Evolutionary conservation across 257 asterid species (phyloP).

Genomic region (Hygrophila difformis): DNA sequence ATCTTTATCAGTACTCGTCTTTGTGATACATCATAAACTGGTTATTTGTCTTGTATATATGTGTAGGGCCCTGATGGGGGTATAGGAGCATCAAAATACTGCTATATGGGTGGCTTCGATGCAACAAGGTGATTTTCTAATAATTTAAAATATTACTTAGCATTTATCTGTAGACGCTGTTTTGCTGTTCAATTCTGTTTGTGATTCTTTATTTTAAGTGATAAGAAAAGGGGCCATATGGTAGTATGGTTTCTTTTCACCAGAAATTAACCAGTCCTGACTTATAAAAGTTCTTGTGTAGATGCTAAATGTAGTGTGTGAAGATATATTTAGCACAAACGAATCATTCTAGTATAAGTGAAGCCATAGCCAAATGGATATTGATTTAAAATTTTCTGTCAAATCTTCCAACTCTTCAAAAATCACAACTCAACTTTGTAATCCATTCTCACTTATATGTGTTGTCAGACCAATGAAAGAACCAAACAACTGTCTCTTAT

Average conservation of each 20-base stretch:
- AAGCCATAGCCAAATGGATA: background rate
- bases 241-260: background rate
- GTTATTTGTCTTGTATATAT: conserved; percentile 11
- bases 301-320: no score
- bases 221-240: background rate
- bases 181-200: background rate
- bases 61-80: conserved; percentile 99
- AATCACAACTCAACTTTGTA: no score
- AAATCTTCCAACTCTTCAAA: no score
- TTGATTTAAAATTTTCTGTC: background rate
- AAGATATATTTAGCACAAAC: no score
- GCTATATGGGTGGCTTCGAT: conserved; percentile 98
- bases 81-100: conserved; percentile 85
- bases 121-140: conserved; percentile 72
- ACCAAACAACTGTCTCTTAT: no score
- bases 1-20: conserved; percentile 13
- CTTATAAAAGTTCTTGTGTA: no score
- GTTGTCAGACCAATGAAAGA: no score
- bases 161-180: background rate
- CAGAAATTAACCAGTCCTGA: background rate
- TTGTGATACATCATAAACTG: conserved; percentile 13
- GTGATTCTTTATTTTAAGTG: background rate
- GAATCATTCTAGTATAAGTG: background rate
- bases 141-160: background rate
- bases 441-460: no score